Evolutionary conservation across 2,329 filamentous ascomycete genomes (phyloP).

Genomic region (Monilinia fructicola): DNA sequence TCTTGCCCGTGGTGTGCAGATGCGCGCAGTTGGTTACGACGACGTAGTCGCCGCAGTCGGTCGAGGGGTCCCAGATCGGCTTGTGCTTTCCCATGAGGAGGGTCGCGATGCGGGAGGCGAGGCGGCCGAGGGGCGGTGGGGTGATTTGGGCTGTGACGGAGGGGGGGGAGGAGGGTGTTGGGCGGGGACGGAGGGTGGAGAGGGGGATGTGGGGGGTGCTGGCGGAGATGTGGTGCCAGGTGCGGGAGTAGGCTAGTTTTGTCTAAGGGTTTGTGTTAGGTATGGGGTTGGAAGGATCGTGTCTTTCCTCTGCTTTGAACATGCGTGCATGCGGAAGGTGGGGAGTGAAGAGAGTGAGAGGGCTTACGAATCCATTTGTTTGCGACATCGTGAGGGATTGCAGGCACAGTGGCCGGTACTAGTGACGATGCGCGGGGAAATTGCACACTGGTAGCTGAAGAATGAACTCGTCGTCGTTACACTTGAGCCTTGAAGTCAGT

Average conservation of each 20-base stretch:
- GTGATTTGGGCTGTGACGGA: constrained; percentile 49
- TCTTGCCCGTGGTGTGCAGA: constrained; percentile 85
- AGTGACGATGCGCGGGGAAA: constrained; percentile 1
- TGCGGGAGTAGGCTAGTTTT: constrained; percentile 90
- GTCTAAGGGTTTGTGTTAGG: constrained; percentile 57
- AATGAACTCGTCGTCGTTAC: constrained; percentile 19
- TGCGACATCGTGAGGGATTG: constrained; percentile 64
- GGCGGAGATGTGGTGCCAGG: constrained; percentile 86
- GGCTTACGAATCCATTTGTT: constrained; percentile 69
- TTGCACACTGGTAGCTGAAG: not conserved
- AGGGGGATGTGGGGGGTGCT: constrained; percentile 63
- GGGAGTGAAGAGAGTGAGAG: constrained; percentile 21
- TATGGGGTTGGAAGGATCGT: not conserved
- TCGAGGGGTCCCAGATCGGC: constrained; percentile 94
- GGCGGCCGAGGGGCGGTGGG: constrained; percentile 79
- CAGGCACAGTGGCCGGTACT: constrained; percentile 31
- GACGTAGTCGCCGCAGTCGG: constrained; percentile 98
- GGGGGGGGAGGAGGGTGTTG: constrained; percentile 41
- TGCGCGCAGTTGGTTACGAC: constrained; percentile 88
- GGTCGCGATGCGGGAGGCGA: constrained; percentile 83
- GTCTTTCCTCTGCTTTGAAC: constrained; percentile 5
- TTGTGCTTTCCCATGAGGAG: constrained; percentile 99
- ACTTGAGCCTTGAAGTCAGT: constrained; percentile 14
- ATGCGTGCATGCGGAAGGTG: constrained; percentile 21
- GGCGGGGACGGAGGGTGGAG: constrained; percentile 48